Percentiles rank a stretch among this genome's conserved stretches.
Evolutionary conservation across 2,329 filamentous ascomycete genomes (phyloP).

Genomic region (Epichloe amarillans): DNA sequence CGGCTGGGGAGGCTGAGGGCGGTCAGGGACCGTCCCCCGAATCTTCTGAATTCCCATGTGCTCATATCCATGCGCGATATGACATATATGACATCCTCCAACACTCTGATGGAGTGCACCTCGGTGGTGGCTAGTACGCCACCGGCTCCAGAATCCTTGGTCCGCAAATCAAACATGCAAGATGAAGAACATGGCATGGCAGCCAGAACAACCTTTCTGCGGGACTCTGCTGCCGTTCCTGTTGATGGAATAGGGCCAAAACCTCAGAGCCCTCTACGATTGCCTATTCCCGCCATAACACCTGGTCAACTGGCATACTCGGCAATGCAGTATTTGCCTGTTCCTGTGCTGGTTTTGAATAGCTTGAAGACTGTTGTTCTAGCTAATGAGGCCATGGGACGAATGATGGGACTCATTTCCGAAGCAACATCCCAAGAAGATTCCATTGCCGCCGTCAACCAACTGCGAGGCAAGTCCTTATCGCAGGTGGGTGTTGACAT

Average conservation of each 20-base stretch:
- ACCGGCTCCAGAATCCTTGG: not conserved
- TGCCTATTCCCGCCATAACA: conserved; percentile 33
- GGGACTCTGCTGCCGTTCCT: conserved; percentile 15
- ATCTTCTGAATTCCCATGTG: conserved; percentile 8
- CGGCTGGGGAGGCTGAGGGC: not conserved
- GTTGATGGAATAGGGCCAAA: conserved; percentile 17
- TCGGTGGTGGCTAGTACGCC: conserved; percentile 16
- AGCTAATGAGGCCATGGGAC: conserved; percentile 64
- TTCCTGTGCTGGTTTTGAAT: conserved; percentile 57
- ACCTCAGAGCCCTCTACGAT: conserved; percentile 24
- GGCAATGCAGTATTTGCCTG: conserved; percentile 60
- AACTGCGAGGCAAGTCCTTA: conserved; percentile 50
- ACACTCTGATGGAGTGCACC: conserved; percentile 17
- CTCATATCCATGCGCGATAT: conserved; percentile 16
- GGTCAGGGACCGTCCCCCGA: conserved; percentile 2
- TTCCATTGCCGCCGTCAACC: conserved; percentile 36
- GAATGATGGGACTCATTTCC: conserved; percentile 42
- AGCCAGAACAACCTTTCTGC: conserved; percentile 21
- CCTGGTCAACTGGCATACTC: conserved; percentile 48
- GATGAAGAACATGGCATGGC: conserved; percentile 15
- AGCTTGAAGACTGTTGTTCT: conserved; percentile 56
- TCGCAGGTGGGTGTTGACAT: conserved; percentile 62
- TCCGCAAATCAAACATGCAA: conserved; percentile 1
- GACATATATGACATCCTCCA: conserved; percentile 21
- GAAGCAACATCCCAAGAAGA: conserved; percentile 28